Conservation (phyloP, 1,284 basidiomycete genomes). For the Cryptococcus maquisensis region DNA sequence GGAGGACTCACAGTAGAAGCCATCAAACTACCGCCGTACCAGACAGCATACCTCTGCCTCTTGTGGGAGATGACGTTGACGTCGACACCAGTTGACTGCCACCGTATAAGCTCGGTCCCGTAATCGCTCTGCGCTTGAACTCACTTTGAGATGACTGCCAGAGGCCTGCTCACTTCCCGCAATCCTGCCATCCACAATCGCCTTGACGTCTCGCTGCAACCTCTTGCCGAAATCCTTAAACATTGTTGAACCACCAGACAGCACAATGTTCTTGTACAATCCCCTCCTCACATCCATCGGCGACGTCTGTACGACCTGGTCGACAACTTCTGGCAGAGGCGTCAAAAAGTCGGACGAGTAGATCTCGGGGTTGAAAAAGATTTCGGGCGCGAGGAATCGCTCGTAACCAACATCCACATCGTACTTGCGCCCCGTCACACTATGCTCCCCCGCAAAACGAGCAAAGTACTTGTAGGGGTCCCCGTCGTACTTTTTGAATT, state of each 20-base stretch:
- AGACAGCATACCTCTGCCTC: constrained; percentile 95
- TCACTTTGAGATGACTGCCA: constrained; percentile 71
- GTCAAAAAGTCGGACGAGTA: constrained; percentile 97
- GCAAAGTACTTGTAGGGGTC: constrained; percentile 97
- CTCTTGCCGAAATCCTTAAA: constrained; percentile 66
- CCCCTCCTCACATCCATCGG: constrained; percentile 94
- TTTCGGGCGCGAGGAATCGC: constrained; percentile 97
- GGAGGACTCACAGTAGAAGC: constrained; percentile 70
- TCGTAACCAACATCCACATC: constrained; percentile 93
- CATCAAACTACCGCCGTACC: constrained; percentile 94
- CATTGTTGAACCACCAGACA: constrained; percentile 80
- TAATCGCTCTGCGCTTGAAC: constrained; percentile 15
- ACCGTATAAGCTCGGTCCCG: not conserved
- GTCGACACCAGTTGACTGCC: constrained; percentile 84
- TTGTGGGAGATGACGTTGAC: constrained; percentile 99
- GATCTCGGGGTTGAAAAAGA: constrained; percentile 99
- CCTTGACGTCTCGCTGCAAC: constrained; percentile 90
- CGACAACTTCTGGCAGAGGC: constrained; percentile 93
- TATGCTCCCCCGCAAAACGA: constrained; percentile 87
- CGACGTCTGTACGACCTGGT: constrained; percentile 90
- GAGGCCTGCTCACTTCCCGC: constrained; percentile 70
- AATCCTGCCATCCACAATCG: constrained; percentile 86
- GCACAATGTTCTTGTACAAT: constrained; percentile 94
- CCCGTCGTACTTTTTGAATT: constrained; percentile 95
- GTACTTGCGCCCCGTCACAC: constrained; percentile 92